Evolutionary conservation across 2,329 filamentous ascomycete genomes (phyloP).

Genomic region (Aureobasidium sp.): DNA sequence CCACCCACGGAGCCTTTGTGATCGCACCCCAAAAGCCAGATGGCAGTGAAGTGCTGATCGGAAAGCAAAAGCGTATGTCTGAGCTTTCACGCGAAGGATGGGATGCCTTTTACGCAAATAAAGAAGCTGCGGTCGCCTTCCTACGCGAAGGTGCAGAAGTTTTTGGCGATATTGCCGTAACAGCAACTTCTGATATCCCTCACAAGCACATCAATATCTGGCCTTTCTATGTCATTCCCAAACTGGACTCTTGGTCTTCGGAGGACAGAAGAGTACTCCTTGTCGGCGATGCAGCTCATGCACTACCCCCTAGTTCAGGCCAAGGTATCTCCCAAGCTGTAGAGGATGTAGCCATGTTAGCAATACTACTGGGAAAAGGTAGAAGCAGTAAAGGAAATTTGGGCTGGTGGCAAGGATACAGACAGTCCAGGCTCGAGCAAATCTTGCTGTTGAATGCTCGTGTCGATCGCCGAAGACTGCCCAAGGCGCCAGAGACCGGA

Average conservation of each 20-base stretch:
- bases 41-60: conserved; percentile 28
- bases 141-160: conserved; percentile 12
- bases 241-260: conserved; percentile 39
- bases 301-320: conserved; percentile 44
- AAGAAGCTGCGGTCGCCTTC: conserved; percentile 13
- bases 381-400: neutral
- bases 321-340: conserved; percentile 49
- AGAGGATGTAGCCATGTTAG: conserved; percentile 44
- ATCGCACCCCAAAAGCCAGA: conserved; percentile 29
- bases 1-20: conserved; percentile 28
- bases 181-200: conserved; percentile 17
- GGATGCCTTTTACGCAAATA: conserved; percentile 25
- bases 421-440: neutral
- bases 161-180: conserved; percentile 14
- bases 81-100: conserved; percentile 28
- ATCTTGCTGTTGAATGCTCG: neutral
- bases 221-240: conserved; percentile 22
- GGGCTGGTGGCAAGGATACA: neutral
- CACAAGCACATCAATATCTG: conserved; percentile 17
- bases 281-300: conserved; percentile 50
- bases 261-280: conserved; percentile 38
- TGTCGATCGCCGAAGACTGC: neutral
- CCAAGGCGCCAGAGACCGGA: neutral
- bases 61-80: conserved; percentile 26
- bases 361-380: conserved; percentile 26